phyloP scores from a whole-genome alignment of 2,329 filamentous ascomycete genomes.

The Waltergamsia citrina region DNA sequence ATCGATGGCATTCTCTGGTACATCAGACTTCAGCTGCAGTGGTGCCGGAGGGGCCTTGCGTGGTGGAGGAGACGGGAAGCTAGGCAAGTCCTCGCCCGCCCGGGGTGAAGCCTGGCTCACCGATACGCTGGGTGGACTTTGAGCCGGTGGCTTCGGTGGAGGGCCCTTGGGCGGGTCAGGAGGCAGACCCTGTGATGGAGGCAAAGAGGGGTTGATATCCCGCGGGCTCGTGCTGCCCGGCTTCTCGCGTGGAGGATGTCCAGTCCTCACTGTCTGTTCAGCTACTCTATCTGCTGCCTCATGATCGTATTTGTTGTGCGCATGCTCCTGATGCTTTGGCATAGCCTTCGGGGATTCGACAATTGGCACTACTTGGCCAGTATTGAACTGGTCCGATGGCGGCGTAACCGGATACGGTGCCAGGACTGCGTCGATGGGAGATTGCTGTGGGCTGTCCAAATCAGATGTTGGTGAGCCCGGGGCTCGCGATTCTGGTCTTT shows the following conservation, averaged over 20 bases:
- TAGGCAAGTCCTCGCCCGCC: conserved; percentile 32
- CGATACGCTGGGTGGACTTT: conserved; percentile 25
- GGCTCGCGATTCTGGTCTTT: conserved; percentile 32
- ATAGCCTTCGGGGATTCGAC: conserved; percentile 46
- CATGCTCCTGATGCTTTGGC: conserved; percentile 52
- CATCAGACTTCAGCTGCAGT: conserved; percentile 47
- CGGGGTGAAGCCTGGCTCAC: conserved; percentile 33
- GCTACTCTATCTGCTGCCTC: conserved; percentile 41
- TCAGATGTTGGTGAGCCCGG: conserved; percentile 40
- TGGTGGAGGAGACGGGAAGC: conserved; percentile 51
- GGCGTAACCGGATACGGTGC: conserved; percentile 58
- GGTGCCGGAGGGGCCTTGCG: conserved; percentile 83
- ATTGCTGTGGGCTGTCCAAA: conserved; percentile 40
- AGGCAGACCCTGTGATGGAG: conserved; percentile 46
- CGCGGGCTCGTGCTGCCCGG: conserved; percentile 25
- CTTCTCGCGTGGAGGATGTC: no score
- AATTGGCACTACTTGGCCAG: neutral
- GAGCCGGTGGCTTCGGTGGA: conserved; percentile 38
- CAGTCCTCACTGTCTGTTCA: conserved; percentile 33
- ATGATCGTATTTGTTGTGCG: conserved; percentile 44
- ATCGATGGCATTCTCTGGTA: conserved; percentile 21
- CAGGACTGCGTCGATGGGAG: conserved; percentile 48
- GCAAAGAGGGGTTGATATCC: conserved; percentile 35
- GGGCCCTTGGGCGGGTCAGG: conserved; percentile 41
- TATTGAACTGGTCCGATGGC: conserved; percentile 19